These are phyloP conservation scores for Bolboschoenoplectus hybrid DNA, from an alignment of 202 grass and related monocot genomes.

Conservation along the genomic window DNA sequence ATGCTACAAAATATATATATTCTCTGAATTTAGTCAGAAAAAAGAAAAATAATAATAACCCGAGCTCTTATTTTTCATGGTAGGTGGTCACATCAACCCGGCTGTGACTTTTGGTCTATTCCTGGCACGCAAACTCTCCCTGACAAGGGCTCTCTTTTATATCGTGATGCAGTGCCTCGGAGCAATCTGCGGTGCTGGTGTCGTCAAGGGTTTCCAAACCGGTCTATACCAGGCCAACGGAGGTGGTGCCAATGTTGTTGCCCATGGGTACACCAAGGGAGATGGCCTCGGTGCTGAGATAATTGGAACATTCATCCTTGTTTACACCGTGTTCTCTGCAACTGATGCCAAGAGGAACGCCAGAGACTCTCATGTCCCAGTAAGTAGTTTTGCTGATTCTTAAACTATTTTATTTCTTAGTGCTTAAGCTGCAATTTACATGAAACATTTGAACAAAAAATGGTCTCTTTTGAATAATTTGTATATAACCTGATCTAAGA, in stretches of 20 bases:
- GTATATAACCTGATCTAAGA: no score
- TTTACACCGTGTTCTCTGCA: conserved; percentile 93
- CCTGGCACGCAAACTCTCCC: conserved; percentile 86
- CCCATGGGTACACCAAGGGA: conserved; percentile 80
- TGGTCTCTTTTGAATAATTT: no score
- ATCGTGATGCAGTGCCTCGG: conserved; percentile 95
- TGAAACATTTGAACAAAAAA: neutral
- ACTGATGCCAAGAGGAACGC: conserved; percentile 94
- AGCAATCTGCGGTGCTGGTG: conserved; percentile 88
- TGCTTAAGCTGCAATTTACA: neutral
- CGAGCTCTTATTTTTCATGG: conserved; percentile 26
- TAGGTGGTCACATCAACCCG: conserved; percentile 97
- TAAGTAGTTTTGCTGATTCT: conserved; percentile 40
- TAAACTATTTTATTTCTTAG: neutral
- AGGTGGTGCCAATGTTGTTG: conserved; percentile 82
- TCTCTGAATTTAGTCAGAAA: neutral
- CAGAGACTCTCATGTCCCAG: conserved; percentile 92
- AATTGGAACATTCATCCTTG: conserved; percentile 79
- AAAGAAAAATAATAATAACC: neutral
- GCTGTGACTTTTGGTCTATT: conserved; percentile 92
- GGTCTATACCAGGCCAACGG: conserved; percentile 75
- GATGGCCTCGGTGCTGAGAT: conserved; percentile 84
- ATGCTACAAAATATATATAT: neutral
- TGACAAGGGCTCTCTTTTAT: conserved; percentile 87
- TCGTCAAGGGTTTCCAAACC: conserved; percentile 88